Evolutionary conservation across 345 rosid genomes (phyloP), one percentile per base, ranked within the genome.

Genomic region (Brassica carinata): DNA sequence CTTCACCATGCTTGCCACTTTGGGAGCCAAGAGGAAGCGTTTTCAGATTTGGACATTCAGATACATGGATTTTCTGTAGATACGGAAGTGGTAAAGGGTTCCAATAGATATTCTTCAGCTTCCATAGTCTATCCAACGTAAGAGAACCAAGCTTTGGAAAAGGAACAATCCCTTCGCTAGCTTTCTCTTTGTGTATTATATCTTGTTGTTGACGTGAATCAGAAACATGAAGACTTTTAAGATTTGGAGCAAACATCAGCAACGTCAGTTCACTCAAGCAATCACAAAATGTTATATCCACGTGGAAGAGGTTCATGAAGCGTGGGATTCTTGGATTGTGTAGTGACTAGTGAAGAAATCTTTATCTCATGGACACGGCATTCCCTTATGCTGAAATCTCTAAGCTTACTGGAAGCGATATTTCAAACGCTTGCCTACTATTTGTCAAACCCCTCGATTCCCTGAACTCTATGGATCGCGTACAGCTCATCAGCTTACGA

Each of bases 181-280:
- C 61, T 79, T 67, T 79, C 59, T 79, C 77, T 79, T 73, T 29
- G 29, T 38, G 67, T 57, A 79, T 67, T 73, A 77, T 70, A 15
- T 77, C 75, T 70, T 71, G 15, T 9, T 71, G 4, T 0, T 71
- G 2, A 0, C 23, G 0, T 43, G 17, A 10, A 27, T 0, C 0
- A 0, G 0, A 0, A 62, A 77, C 63, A 13, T 0, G 0, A 53
- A 48, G 55, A 0, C 0, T 15, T 23, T 15, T 7, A 79, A 51
- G 33, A 61, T 43, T 79, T 19, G 83, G 64, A 59, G 79, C 79
- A 1, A 67, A 62, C 30, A 74, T 45, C 9, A 79, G 69, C 8
- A 15, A 73, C 8, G 83, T 79, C 69, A 79, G n/a, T 13, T 73
- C 83, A 31, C 5, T 73, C 5, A 79, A 4, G 29, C 30, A 0